Evolutionary conservation across 768 basidiomycete species (phyloP), one percentile per base, ranked within the genome.

Genomic region (Galerina marginata): DNA sequence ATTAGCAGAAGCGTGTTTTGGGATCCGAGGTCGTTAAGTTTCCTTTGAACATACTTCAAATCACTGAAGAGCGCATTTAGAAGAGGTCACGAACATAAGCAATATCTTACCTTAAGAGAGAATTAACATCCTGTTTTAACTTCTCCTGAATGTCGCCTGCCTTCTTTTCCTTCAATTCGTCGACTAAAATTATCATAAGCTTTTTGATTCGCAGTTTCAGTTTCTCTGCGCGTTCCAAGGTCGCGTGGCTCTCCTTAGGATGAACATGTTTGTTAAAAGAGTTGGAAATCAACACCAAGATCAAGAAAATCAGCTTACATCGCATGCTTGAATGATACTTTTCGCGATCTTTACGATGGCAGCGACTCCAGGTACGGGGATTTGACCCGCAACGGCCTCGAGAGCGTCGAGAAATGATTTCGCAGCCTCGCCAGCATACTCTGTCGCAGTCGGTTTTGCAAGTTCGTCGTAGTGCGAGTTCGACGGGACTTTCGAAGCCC

Each of bases 1-100:
- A 49, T 4, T 11, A 47, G 11, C 2, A 48, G 7, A 20, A 46
- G 37, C 12, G 33, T 16, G 11, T 57, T 29, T n/a, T 57, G 56
- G 20, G 26, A 43, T 4, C 33, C 46, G 10, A 57, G 47, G 10
- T 37, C 47, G 23, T 48, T 20, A 5, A 49, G 45, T 16, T 57
- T 42, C 16, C 6, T 39, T 46, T 54, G 47, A 48, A 59, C 58
- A 14, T 49, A 38, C 36, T 54, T 54, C 54, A 48, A 15, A 36
- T 20, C 42, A n/a, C 49, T 49, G 40, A 16, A 20, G 25, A 25
- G 44, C 26, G 7, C 29, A 33, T 7, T 54, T 2, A 29, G 54
- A 11, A 11, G n/a, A n/a, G n/a, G n/a, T n/a, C n/a, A n/a, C n/a
- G n/a, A n/a, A n/a, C n/a, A n/a, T n/a, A n/a, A n/a, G n/a, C 5